Conservation (phyloP, 2,329 filamentous ascomycete species). For the Lizonia empirigonia region DNA sequence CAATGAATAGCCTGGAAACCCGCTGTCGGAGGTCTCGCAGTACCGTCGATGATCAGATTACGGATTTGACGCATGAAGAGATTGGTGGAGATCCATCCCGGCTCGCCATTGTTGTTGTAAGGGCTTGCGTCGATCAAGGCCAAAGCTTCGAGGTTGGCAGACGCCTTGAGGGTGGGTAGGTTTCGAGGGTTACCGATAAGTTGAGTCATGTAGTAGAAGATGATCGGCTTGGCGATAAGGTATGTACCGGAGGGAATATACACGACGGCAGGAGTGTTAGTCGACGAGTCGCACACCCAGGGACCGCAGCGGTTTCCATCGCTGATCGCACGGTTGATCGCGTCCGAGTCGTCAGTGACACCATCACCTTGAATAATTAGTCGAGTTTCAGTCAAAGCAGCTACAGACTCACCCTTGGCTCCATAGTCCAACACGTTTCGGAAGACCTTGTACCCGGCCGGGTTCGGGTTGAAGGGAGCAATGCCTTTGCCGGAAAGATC, state of each 20-base stretch:
- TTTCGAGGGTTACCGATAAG: slow-evolving; percentile 65
- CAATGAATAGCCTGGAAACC: slow-evolving; percentile 57
- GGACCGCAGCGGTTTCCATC: slow-evolving; percentile 53
- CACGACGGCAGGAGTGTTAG: slow-evolving; percentile 61
- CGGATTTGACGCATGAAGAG: slow-evolving; percentile 69
- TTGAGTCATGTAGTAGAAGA: slow-evolving; percentile 69
- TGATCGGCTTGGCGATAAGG: slow-evolving; percentile 55
- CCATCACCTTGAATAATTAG: slow-evolving; percentile 42
- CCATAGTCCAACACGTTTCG: slow-evolving; percentile 55
- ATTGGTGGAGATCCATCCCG: slow-evolving; percentile 60
- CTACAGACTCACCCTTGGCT: slow-evolving; percentile 43
- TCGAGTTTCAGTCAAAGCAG: neutral
- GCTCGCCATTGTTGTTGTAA: slow-evolving; percentile 46
- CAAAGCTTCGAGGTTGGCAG: slow-evolving; percentile 58
- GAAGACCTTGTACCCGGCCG: slow-evolving; percentile 50
- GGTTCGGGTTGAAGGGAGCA: slow-evolving; percentile 48
- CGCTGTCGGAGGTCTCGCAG: slow-evolving; percentile 53
- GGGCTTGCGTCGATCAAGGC: slow-evolving; percentile 66
- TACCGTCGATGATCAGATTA: slow-evolving; percentile 68
- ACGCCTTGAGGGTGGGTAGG: slow-evolving; percentile 62
- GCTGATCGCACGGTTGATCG: slow-evolving; percentile 59
- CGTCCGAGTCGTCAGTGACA: slow-evolving; percentile 56
- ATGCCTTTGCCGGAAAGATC: slow-evolving; percentile 52
- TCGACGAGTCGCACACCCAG: slow-evolving; percentile 53
- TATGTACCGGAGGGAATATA: slow-evolving; percentile 67